phyloP scores from a whole-genome alignment of 2,329 filamentous ascomycete genomes.

The Raffaelea deltoideospora region DNA sequence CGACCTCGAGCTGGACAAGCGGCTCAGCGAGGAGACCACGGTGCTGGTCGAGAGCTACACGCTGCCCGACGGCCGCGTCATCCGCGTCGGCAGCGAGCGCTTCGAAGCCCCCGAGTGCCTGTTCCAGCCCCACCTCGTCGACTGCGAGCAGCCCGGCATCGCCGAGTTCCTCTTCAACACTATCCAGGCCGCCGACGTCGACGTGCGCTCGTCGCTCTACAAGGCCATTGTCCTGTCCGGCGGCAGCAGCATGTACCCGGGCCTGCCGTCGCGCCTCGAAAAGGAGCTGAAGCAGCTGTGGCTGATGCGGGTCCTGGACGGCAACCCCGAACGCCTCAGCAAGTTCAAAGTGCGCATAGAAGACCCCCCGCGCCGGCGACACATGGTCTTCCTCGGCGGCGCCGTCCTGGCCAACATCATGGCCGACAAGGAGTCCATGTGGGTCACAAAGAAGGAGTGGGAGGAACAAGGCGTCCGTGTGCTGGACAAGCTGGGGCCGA shows the following conservation, averaged over 20 bases:
- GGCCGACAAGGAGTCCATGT: slow-evolving; percentile 98
- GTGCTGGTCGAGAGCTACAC: slow-evolving; percentile 97
- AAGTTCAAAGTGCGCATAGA: slow-evolving; percentile 99
- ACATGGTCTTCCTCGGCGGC: slow-evolving; percentile 97
- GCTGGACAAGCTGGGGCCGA: slow-evolving; percentile 83
- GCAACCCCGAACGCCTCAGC: slow-evolving; percentile 83
- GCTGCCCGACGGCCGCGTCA: slow-evolving; percentile 86
- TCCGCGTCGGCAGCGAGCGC: slow-evolving; percentile 88
- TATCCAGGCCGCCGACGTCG: slow-evolving; percentile 89
- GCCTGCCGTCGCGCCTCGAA: slow-evolving; percentile 82
- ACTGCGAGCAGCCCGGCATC: slow-evolving; percentile 93
- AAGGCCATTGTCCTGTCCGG: slow-evolving; percentile 95
- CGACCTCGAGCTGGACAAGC: slow-evolving; percentile 90
- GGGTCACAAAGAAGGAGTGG: slow-evolving; percentile 96
- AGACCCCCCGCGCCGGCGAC: slow-evolving; percentile 83
- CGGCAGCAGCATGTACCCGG: slow-evolving; percentile 98
- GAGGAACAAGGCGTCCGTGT: slow-evolving; percentile 75
- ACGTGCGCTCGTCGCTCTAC: slow-evolving; percentile 85
- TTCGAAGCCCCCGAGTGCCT: slow-evolving; percentile 97
- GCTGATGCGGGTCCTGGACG: slow-evolving; percentile 79
- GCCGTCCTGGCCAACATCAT: slow-evolving; percentile 97
- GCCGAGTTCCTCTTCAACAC: slow-evolving; percentile 98
- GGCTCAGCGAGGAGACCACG: slow-evolving; percentile 91
- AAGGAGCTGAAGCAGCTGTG: slow-evolving; percentile 98
- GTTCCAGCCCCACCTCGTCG: slow-evolving; percentile 95